phyloP scores from a whole-genome alignment of 768 basidiomycete species.

The Russula earlei region DNA sequence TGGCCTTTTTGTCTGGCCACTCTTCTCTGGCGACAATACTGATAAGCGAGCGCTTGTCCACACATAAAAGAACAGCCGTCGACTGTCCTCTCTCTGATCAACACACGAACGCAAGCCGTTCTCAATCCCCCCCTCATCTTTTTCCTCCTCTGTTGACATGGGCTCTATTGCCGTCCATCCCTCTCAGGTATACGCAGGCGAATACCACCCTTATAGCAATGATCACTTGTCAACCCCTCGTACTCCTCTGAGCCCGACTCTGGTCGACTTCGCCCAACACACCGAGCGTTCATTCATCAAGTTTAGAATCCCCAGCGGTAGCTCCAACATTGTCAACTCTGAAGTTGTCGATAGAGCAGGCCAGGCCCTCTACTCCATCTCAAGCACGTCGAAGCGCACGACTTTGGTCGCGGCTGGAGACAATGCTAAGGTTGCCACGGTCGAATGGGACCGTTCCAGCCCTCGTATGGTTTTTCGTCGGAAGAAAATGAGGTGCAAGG shows the following conservation, averaged over 20 bases:
- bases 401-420: not conserved
- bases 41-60: not conserved
- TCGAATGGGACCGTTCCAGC: conserved; percentile 9
- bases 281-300: not conserved
- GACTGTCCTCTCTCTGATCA: not conserved
- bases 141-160: not conserved
- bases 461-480: conserved; percentile 8
- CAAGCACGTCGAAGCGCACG: conserved; percentile 5
- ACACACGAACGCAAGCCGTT: not conserved
- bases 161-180: not conserved
- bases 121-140: not conserved
- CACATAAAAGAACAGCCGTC: conserved; percentile 2
- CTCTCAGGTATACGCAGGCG: conserved; percentile 8
- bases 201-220: not conserved
- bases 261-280: not conserved
- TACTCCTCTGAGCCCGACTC: not conserved
- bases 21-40: not conserved
- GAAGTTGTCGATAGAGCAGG: not conserved
- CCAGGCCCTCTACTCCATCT: not conserved
- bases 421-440: not conserved
- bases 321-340: conserved; percentile 1
- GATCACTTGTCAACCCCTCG: not conserved
- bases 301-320: not conserved
- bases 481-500: conserved; percentile 8
- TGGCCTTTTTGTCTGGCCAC: not conserved